Conservation (phyloP, 306 rosid species). For the Citrullus mucosospermus region DNA sequence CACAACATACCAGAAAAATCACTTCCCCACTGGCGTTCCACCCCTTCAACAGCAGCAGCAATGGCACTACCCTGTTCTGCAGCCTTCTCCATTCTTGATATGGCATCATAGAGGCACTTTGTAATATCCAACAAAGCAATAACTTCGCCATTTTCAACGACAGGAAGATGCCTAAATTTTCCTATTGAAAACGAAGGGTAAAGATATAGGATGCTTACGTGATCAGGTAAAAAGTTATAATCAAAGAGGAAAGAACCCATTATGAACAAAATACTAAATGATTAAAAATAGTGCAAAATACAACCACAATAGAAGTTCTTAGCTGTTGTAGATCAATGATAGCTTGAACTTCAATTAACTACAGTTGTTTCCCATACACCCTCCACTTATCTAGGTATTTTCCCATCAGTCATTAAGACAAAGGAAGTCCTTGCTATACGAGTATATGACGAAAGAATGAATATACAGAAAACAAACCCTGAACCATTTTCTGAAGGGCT, state of each 20-base stretch:
- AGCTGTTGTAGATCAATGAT: neutral
- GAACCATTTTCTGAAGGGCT: conserved; percentile 90
- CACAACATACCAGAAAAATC: conserved; percentile 45
- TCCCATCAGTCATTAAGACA: no score
- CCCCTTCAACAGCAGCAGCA: conserved; percentile 91
- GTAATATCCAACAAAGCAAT: conserved; percentile 88
- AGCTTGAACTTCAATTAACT: neutral
- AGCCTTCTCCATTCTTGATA: conserved; percentile 87
- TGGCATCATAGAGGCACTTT: conserved; percentile 91
- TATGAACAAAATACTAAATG: neutral
- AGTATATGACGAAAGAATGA: neutral
- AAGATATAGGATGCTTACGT: neutral
- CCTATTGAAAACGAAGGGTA: conserved; percentile 29
- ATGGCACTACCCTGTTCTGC: conserved; percentile 84
- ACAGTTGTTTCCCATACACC: no score
- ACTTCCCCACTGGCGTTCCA: conserved; percentile 70
- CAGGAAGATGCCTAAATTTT: conserved; percentile 96
- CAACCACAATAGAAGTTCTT: neutral
- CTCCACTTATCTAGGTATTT: no score
- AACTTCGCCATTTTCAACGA: conserved; percentile 92
- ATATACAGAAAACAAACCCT: conserved; percentile 35
- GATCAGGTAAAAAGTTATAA: neutral
- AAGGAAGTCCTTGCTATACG: no score
- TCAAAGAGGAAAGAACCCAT: neutral
- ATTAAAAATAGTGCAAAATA: neutral